These are phyloP conservation scores for Fabrea salina DNA, from an alignment of 169 alveolate genomes.

Conservation along the genomic window DNA sequence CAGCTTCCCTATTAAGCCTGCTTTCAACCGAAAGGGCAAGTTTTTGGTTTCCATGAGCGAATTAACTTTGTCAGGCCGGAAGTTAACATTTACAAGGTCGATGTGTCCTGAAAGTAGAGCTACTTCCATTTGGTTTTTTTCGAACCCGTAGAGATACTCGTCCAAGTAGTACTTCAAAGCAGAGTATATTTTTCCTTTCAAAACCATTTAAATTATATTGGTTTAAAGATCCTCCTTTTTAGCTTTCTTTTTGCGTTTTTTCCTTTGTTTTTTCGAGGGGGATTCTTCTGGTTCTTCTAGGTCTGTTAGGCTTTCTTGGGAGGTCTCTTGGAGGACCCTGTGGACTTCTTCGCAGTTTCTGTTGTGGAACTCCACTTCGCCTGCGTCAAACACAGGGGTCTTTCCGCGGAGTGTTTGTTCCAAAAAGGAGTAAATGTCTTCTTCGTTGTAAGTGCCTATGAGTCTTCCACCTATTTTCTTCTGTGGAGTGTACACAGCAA, in stretches of 20 bases:
- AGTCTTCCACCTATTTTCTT: conserved; percentile 15
- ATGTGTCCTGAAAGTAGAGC: background rate
- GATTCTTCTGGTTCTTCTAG: no score
- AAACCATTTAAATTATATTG: background rate
- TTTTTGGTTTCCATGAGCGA: background rate
- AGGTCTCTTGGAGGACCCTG: background rate
- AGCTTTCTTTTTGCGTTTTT: no score
- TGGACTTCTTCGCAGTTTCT: background rate
- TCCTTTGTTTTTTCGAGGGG: no score
- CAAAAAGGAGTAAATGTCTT: conserved; percentile 9
- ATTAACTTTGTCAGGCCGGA: conserved; percentile 8
- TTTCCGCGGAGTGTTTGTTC: background rate
- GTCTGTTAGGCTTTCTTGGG: no score
- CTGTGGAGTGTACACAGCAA: background rate
- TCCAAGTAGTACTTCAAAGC: background rate
- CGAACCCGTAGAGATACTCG: conserved; percentile 15
- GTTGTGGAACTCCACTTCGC: background rate
- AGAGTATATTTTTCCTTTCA: background rate
- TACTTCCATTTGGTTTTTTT: conserved; percentile 1
- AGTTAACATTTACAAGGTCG: background rate
- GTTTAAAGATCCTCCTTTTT: no score
- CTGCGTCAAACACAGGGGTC: background rate
- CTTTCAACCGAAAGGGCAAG: background rate
- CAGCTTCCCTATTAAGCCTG: conserved; percentile 10
- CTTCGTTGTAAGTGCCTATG: conserved; percentile 1